phyloP scores from a whole-genome alignment of 2,329 filamentous ascomycete species.

The Beauveria sp. region DNA sequence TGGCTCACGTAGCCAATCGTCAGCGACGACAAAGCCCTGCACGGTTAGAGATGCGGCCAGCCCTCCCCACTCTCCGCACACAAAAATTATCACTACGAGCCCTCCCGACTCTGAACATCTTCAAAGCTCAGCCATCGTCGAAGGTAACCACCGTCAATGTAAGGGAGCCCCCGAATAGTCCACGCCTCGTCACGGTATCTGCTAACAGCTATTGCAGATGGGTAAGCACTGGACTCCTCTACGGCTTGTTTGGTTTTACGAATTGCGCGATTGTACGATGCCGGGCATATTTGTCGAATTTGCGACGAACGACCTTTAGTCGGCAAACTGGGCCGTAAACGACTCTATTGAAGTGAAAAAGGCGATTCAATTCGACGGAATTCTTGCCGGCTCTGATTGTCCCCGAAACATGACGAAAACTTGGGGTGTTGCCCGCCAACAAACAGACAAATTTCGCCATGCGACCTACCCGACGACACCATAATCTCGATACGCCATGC shows the following conservation, averaged over 20 bases:
- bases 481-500: not conserved
- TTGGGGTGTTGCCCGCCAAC: not conserved
- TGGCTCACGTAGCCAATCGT: constrained; percentile 23
- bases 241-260: constrained; percentile 4
- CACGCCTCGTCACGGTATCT: constrained; percentile 14
- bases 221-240: constrained; percentile 41
- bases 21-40: constrained; percentile 30
- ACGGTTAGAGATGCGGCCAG: constrained; percentile 22
- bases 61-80: constrained; percentile 34
- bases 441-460: not conserved
- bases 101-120: constrained; percentile 31
- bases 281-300: not conserved
- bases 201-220: constrained; percentile 45
- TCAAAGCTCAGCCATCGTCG: constrained; percentile 35
- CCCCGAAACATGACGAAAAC: not conserved
- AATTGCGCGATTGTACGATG: constrained; percentile 8
- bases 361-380: not conserved
- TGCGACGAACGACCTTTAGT: not conserved
- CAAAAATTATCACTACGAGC: constrained; percentile 33
- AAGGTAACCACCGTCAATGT: constrained; percentile 43
- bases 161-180: constrained; percentile 25
- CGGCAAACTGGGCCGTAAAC: not conserved
- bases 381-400: not conserved
- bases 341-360: not conserved
- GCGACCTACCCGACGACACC: not conserved